Conservation (phyloP, 805 yeast species). For the Nakazawaea peltata region DNA sequence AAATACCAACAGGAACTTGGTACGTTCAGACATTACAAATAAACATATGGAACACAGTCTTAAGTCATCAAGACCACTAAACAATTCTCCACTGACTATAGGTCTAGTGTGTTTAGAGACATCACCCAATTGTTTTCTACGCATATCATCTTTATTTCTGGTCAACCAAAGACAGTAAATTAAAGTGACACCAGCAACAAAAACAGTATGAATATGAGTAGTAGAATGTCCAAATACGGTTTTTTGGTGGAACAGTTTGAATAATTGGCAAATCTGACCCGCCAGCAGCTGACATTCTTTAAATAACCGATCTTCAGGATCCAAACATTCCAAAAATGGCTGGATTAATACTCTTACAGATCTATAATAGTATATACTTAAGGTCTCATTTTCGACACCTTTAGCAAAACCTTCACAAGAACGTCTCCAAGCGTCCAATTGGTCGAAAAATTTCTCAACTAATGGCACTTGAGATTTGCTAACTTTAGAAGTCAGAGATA, state of each 20-base stretch:
- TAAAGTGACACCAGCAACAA: conserved; percentile 62
- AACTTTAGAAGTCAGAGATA: conserved; percentile 20
- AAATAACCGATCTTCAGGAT: conserved; percentile 53
- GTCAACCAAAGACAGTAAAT: conserved; percentile 62
- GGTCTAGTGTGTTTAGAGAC: conserved; percentile 55
- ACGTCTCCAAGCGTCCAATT: conserved; percentile 49
- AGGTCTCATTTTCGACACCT: conserved; percentile 51
- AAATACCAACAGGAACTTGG: conserved; percentile 51
- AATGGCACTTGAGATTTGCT: conserved; percentile 34
- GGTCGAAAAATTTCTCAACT: conserved; percentile 45
- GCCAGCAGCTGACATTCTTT: conserved; percentile 67
- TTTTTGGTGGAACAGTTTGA: conserved; percentile 55
- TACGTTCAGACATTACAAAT: conserved; percentile 60
- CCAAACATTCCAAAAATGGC: conserved; percentile 54
- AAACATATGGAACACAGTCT: conserved; percentile 58
- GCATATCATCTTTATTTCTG: conserved; percentile 51
- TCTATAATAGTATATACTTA: conserved; percentile 50
- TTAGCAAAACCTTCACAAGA: conserved; percentile 38
- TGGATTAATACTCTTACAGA: conserved; percentile 54
- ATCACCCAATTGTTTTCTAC: conserved; percentile 47
- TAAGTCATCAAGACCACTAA: conserved; percentile 53
- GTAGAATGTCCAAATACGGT: conserved; percentile 59
- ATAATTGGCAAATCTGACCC: conserved; percentile 59
- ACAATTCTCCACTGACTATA: conserved; percentile 40
- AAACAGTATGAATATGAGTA: conserved; percentile 57